Base-by-base conservation (phyloP, 345 rosid species). In the Salix purpurea region DNA sequence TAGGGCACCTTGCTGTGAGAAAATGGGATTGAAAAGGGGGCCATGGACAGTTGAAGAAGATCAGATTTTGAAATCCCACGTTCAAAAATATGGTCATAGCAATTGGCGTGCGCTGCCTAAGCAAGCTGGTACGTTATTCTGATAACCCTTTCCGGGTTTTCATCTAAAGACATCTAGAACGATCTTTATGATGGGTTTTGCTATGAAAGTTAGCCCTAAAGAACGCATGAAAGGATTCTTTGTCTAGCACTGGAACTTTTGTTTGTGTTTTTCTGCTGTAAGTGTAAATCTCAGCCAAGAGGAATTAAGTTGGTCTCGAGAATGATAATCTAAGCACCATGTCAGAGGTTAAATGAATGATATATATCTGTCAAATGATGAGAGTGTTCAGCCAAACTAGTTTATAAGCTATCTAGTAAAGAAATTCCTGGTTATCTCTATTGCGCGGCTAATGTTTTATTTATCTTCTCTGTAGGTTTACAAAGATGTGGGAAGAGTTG, bases 1-100 rank as follows among this genome's bases (percentile, higher is more conserved):
- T 78, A 89, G 98, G 84, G 92, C 93, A 86, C 98, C 97, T 73
- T 92, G 97, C 76, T 92, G 98, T 69, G 92, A 90, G 78, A 89
- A 92, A 83, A 85, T 81, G 89, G 96, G 98, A 6, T 58, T 91
- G 84, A 94, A 91, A 77, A 91, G 73, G 80, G 96, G 96, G 24
- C 93, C 92, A 74, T 90, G 96, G 96, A 88, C 87, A 2, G 72
- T 80, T 48, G 90, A 94, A 77, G 98, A 92, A 85, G 98, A 94
- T 74, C 76, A 78, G 76, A 81, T 90, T 23, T 85, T 94, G 73
- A 71, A 90, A 72, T 84, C 89, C 30, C 85, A 83, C 70, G 77
- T 94, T 69, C 80, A 67, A 36, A 85, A 81, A 24, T 65, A 87
- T 62, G 97, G 97, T 73, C 98, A 94, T 75, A 72, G 70, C 67